These are phyloP conservation scores for Calonectria multiphialidica DNA, from an alignment of 2,329 filamentous ascomycete genomes.

Conservation along the genomic window DNA sequence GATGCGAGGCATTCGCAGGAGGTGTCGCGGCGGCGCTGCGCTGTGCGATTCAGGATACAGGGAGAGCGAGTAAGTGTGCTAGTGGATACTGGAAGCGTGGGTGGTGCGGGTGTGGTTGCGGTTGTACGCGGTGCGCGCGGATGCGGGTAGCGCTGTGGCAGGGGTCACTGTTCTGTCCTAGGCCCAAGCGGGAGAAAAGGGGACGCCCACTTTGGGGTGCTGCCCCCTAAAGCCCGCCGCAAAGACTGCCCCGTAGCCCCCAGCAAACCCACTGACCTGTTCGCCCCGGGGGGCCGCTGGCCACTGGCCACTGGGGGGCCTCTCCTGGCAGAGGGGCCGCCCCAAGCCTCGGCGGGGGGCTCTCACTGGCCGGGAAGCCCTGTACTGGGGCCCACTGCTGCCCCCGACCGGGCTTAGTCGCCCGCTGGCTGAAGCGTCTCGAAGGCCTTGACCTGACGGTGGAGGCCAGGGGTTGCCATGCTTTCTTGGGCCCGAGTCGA, in stretches of 20 bases:
- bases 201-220: slow-evolving; percentile 13
- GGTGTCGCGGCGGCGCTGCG: slow-evolving; percentile 36
- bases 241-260: slow-evolving; percentile 3
- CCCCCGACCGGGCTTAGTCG: slow-evolving; percentile 35
- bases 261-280: slow-evolving; percentile 7
- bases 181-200: slow-evolving; percentile 27
- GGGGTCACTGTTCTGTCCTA: slow-evolving; percentile 20
- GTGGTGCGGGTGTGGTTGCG: slow-evolving; percentile 29
- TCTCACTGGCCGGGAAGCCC: slow-evolving; percentile 27
- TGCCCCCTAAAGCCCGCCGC: slow-evolving; percentile 18
- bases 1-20: slow-evolving; percentile 29
- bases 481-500: slow-evolving; percentile 7
- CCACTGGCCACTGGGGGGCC: slow-evolving; percentile 1
- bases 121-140: slow-evolving; percentile 26
- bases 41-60: slow-evolving; percentile 30
- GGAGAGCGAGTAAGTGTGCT: slow-evolving; percentile 21
- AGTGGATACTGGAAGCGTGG: slow-evolving; percentile 18
- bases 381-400: slow-evolving; percentile 31
- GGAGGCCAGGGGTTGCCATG: slow-evolving; percentile 35
- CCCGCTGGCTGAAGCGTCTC: slow-evolving; percentile 38
- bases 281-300: background rate
- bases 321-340: slow-evolving; percentile 20
- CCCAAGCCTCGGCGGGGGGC: slow-evolving; percentile 36
- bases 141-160: slow-evolving; percentile 22
- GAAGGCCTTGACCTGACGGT: slow-evolving; percentile 34